A percentile compares a stretch with the other conserved stretches of the same genome.
phyloP scores from a whole-genome alignment of 1,284 basidiomycete genomes.

The Schizophyllum amplum region DNA sequence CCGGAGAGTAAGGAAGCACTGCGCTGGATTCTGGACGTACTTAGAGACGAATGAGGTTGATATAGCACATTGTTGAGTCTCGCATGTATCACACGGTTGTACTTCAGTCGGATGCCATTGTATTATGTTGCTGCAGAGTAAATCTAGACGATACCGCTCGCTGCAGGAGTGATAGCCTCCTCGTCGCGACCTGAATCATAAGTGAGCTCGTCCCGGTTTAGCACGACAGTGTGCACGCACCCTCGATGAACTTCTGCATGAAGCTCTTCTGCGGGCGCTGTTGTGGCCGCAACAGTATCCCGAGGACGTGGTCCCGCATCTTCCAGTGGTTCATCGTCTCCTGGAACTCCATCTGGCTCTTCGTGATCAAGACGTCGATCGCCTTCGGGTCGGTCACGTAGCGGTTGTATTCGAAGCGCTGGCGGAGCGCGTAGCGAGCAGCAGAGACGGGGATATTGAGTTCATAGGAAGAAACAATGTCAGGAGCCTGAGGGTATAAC shows the following conservation, averaged over 20 bases:
- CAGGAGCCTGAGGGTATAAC: slow-evolving; percentile 62
- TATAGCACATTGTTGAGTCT: no score
- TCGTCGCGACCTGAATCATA: slow-evolving; percentile 29
- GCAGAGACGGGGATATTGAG: slow-evolving; percentile 78
- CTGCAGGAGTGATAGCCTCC: slow-evolving; percentile 28
- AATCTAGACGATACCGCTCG: slow-evolving; percentile 7
- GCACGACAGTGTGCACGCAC: slow-evolving; percentile 31
- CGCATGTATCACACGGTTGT: no score
- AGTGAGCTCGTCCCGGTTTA: slow-evolving; percentile 8
- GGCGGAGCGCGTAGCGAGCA: slow-evolving; percentile 78
- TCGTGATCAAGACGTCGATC: slow-evolving; percentile 85
- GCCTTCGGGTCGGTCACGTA: slow-evolving; percentile 77
- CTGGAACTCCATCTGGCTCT: slow-evolving; percentile 87
- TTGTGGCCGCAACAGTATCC: slow-evolving; percentile 47
- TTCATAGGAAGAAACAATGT: slow-evolving; percentile 81
- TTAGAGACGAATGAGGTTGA: no score
- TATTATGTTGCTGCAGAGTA: no score
- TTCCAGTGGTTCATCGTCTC: slow-evolving; percentile 96
- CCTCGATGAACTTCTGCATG: slow-evolving; percentile 81
- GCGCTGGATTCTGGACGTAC: no score
- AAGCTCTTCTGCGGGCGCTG: slow-evolving; percentile 57
- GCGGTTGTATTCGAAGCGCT: slow-evolving; percentile 84
- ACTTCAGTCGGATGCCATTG: no score
- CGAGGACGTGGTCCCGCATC: slow-evolving; percentile 69
- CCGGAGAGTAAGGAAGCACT: no score